Conservation (phyloP, 1,284 basidiomycete species). For the Gymnopus androsaceus region DNA sequence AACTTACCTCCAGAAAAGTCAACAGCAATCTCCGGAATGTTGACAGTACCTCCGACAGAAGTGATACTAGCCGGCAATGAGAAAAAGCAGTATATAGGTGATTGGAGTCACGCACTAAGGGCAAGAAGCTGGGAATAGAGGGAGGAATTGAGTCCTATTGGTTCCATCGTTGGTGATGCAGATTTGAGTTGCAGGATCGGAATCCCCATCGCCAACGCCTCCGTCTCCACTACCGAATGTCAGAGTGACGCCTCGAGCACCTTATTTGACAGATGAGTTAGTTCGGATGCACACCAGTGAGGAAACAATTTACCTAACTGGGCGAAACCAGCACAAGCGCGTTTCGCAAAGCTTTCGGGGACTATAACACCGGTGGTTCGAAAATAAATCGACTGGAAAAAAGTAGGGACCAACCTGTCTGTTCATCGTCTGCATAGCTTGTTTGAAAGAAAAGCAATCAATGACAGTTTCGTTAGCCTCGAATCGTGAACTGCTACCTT, state of each 20-base stretch:
- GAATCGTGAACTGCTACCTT: background rate
- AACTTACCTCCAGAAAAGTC: constrained; percentile 67
- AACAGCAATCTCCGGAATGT: constrained; percentile 57
- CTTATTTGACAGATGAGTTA: constrained; percentile 8
- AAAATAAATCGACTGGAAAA: background rate
- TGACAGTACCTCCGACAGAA: constrained; percentile 59
- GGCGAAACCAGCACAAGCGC: constrained; percentile 17
- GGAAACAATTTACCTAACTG: constrained; percentile 11
- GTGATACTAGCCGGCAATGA: constrained; percentile 36
- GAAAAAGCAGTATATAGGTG: background rate
- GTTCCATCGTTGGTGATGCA: constrained; percentile 31
- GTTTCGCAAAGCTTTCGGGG: constrained; percentile 16
- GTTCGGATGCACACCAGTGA: background rate
- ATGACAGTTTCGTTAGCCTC: too few relatives aligned
- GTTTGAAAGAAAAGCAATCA: too few relatives aligned
- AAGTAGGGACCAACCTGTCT: constrained; percentile 24
- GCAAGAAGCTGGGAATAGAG: constrained; percentile 38
- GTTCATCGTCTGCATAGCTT: constrained; percentile 40
- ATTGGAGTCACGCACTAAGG: constrained; percentile 34
- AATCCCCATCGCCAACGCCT: constrained; percentile 17
- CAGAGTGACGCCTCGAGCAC: constrained; percentile 26
- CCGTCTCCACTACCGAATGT: constrained; percentile 22
- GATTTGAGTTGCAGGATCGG: constrained; percentile 13
- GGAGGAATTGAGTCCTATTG: constrained; percentile 30
- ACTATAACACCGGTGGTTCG: constrained; percentile 10